Evolutionary conservation across 768 basidiomycete genomes (phyloP), one percentile per base, ranked within the genome.

Genomic region (Brasilioporus rufonigricans): DNA sequence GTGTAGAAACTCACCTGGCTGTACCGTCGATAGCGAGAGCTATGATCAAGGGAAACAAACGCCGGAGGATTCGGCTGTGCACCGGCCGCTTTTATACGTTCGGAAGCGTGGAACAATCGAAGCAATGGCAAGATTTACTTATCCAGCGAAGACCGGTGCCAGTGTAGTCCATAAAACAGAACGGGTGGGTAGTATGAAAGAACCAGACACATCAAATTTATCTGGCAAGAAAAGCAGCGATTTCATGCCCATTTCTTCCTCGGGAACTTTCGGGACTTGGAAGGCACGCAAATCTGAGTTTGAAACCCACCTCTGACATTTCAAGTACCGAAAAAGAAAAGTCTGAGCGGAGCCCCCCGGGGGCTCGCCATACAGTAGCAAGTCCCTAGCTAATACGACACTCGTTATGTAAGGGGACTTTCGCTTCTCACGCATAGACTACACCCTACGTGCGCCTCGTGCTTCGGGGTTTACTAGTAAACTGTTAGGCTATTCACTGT

Each of bases 1-100:
- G 33, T 14, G 11, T 5, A 33, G 33, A 33, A 33, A 3, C 48
- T 58, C 38, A 59, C 65, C 55, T 56, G 33, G 31, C 31, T 32
- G 35, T 27, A n/a, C 18, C 5, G 27, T 57, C 32, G 19, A 35
- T n/a, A 51, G 32, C 21, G 32, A 27, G 31, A n/a, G n/a, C n/a
- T n/a, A n/a, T n/a, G n/a, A n/a, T n/a, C n/a, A n/a, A n/a, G n/a
- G n/a, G n/a, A n/a, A n/a, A n/a, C n/a, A 18, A 18, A 29, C 21
- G 40, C 18, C 53, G 14, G 21, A 24, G 27, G 19, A 19, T 19
- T 39, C 43, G 24, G 21, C 31, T 14, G 40, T 14, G 38, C 36
- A 31, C 16, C 44, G 19, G 29, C 45, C 16, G 35, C n/a, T 55
- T 55, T 58, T 32, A 38, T 33, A 33, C 33, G 0, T 24, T 19